These are phyloP conservation scores for Saprolegnia parasitica DNA, from an alignment of 352 stramenopile species.

Conservation along the genomic window DNA sequence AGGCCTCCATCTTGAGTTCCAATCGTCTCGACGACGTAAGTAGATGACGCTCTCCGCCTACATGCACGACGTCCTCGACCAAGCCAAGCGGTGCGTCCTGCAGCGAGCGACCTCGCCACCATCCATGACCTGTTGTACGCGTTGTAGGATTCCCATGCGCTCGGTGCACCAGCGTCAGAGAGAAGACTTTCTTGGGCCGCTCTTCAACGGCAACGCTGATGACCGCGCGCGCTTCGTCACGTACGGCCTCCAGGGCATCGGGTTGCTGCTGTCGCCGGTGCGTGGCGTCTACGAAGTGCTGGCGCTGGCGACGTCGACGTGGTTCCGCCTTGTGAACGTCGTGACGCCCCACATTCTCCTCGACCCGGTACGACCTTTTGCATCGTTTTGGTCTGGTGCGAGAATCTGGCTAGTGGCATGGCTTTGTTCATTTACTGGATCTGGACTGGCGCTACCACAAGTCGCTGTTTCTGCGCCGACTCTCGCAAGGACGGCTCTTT, in stretches of 20 bases:
- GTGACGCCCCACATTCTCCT: background rate
- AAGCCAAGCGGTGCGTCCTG: constrained; percentile 9
- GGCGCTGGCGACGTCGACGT: background rate
- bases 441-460: constrained; percentile 20
- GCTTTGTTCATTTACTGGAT: constrained; percentile 6
- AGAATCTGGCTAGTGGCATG: constrained; percentile 13
- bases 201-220: constrained; percentile 19
- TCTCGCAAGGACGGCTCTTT: constrained; percentile 27
- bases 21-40: background rate
- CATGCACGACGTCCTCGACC: constrained; percentile 26
- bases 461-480: constrained; percentile 13
- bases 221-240: constrained; percentile 10
- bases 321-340: background rate
- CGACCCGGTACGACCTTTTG: background rate
- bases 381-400: no score
- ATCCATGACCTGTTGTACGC: background rate
- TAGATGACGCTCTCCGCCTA: constrained; percentile 25
- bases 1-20: background rate
- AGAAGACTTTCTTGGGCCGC: constrained; percentile 23
- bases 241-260: constrained; percentile 7
- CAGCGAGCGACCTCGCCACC: background rate
- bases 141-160: constrained; percentile 16
- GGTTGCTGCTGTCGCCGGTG: constrained; percentile 23
- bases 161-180: constrained; percentile 9
- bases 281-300: background rate